phyloP scores from a whole-genome alignment of 345 rosid species.

The Physaria fendleri region DNA sequence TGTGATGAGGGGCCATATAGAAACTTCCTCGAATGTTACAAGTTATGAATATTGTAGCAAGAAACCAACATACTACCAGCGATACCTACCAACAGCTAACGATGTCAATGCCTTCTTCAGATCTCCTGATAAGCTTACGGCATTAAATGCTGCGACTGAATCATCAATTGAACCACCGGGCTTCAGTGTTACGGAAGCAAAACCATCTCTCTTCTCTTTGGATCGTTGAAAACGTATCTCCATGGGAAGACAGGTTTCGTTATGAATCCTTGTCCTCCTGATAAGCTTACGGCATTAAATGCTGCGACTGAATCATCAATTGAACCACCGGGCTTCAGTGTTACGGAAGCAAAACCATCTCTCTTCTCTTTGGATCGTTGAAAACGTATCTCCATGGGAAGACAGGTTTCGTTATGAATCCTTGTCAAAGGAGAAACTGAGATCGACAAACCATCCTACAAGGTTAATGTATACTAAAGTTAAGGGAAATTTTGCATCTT shows the following conservation, averaged over 20 bases:
- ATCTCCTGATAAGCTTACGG: slow-evolving; percentile 64
- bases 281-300: slow-evolving; percentile 66
- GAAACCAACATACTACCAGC: slow-evolving; percentile 14
- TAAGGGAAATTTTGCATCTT: slow-evolving; percentile 4
- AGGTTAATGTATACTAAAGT: slow-evolving; percentile 3
- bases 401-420: slow-evolving; percentile 74
- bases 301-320: slow-evolving; percentile 80
- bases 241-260: slow-evolving; percentile 69
- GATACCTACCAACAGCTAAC: slow-evolving; percentile 63
- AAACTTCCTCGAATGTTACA: slow-evolving; percentile 9
- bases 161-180: slow-evolving; percentile 80
- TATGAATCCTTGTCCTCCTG: slow-evolving; percentile 69
- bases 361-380: slow-evolving; percentile 54
- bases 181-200: slow-evolving; percentile 55
- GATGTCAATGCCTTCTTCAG: slow-evolving; percentile 71
- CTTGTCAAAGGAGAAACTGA: slow-evolving; percentile 77
- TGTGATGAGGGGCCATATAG: slow-evolving; percentile 10
- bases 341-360: slow-evolving; percentile 50
- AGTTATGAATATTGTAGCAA: slow-evolving; percentile 7
- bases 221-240: slow-evolving; percentile 76
- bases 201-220: slow-evolving; percentile 46
- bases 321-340: slow-evolving; percentile 64
- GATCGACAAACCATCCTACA: slow-evolving; percentile 79
- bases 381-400: slow-evolving; percentile 73
- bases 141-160: slow-evolving; percentile 71